Evolutionary conservation across 495 filamentous ascomycete species (phyloP).

Genomic region (Gamarada debralockiae): DNA sequence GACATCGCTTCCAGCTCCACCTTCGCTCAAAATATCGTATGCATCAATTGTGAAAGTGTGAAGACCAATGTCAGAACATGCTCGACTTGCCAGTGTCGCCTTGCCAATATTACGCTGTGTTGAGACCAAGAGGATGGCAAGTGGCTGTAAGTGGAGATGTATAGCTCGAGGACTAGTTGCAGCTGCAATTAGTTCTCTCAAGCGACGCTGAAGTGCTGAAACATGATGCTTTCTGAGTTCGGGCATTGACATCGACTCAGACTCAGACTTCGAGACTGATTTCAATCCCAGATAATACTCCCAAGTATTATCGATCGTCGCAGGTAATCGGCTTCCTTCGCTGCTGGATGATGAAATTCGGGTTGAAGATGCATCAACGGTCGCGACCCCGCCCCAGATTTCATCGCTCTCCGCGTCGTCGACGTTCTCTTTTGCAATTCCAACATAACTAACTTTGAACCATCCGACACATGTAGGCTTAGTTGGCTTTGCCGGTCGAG

Average conservation of each 20-base stretch:
- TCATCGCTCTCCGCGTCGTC: conserved; percentile 51
- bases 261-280: conserved; percentile 36
- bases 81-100: conserved; percentile 65
- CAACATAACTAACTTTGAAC: conserved; percentile 80
- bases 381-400: conserved; percentile 77
- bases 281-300: conserved; percentile 79
- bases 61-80: conserved; percentile 82
- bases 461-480: conserved; percentile 69
- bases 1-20: conserved; percentile 80
- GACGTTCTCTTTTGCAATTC: conserved; percentile 47
- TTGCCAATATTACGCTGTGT: conserved; percentile 93
- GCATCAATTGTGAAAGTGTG: conserved; percentile 88
- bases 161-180: conserved; percentile 86
- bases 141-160: conserved; percentile 78
- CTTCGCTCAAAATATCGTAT: conserved; percentile 89
- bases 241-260: conserved; percentile 14
- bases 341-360: conserved; percentile 86
- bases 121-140: conserved; percentile 82
- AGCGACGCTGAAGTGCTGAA: conserved; percentile 63
- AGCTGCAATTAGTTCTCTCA: conserved; percentile 82
- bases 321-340: conserved; percentile 71
- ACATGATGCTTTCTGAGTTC: conserved; percentile 24
- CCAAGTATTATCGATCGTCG: conserved; percentile 71
- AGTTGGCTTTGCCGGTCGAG: conserved; percentile 28
- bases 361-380: conserved; percentile 77